Percentiles rank a stretch among this genome's conserved stretches.
phyloP scores from a whole-genome alignment of 768 basidiomycete species.

The Leccinum obscurum region DNA sequence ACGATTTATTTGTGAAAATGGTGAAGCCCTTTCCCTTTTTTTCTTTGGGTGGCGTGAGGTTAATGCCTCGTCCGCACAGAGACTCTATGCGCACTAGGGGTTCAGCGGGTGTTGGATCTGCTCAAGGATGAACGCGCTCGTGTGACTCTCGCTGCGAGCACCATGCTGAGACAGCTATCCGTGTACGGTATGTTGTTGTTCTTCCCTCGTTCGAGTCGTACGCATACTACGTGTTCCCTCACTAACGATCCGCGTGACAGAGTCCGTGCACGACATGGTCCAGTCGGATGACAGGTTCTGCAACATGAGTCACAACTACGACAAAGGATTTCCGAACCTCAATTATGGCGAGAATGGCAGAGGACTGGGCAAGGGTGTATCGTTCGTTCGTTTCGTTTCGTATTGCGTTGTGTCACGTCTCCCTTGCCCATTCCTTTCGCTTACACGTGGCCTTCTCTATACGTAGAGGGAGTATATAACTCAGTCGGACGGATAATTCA shows the following conservation, averaged over 20 bases:
- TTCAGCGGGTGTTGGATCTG: slow-evolving; percentile 14
- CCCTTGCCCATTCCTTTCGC: not conserved
- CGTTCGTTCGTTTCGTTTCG: no score
- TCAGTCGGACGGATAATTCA: slow-evolving; percentile 24
- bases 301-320: slow-evolving; percentile 23
- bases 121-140: slow-evolving; percentile 19
- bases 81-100: slow-evolving; percentile 8
- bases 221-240: not conserved
- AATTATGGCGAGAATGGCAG: slow-evolving; percentile 14
- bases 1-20: slow-evolving; percentile 14
- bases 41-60: not conserved
- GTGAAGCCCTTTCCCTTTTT: slow-evolving; percentile 2
- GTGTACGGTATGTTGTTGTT: slow-evolving; percentile 15
- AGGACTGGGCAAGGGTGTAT: slow-evolving; percentile 14
- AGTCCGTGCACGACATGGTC: slow-evolving; percentile 17
- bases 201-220: not conserved
- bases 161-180: slow-evolving; percentile 13
- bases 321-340: slow-evolving; percentile 15
- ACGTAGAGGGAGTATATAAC: slow-evolving; percentile 25
- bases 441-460: not conserved
- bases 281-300: slow-evolving; percentile 13
- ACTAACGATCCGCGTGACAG: slow-evolving; percentile 1
- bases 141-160: slow-evolving; percentile 19
- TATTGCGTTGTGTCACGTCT: not conserved
- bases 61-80: slow-evolving; percentile 3